These are phyloP conservation scores for Kodamaea leandrae DNA, from an alignment of 805 yeast genomes.

Conservation along the genomic window DNA sequence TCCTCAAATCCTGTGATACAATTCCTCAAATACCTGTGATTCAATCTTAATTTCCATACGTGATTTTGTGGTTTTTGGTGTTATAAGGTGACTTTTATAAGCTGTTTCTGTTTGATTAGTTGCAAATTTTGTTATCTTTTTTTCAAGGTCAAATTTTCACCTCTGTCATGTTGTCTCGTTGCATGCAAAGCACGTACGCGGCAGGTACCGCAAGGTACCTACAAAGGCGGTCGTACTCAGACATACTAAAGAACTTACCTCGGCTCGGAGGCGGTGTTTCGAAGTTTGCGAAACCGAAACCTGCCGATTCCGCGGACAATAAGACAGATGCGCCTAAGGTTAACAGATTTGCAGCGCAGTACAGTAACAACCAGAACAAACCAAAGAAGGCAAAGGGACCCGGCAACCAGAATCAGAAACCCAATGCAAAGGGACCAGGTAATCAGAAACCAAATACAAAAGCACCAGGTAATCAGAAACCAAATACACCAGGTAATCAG, in stretches of 20 bases:
- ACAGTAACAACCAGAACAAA: slow-evolving; percentile 14
- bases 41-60: too few species aligned
- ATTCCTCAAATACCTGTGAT: too few species aligned
- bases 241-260: slow-evolving; percentile 27
- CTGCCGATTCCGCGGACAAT: slow-evolving; percentile 1
- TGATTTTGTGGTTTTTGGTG: too few species aligned
- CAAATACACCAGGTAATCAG: background rate
- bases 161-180: background rate
- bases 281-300: slow-evolving; percentile 13
- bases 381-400: slow-evolving; percentile 1
- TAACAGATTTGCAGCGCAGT: slow-evolving; percentile 36
- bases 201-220: background rate
- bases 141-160: background rate
- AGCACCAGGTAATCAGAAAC: background rate
- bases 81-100: too few species aligned
- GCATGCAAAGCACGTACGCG: background rate
- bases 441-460: slow-evolving; percentile 3
- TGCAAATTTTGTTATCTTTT: background rate
- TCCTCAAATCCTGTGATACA: too few species aligned
- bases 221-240: slow-evolving; percentile 13
- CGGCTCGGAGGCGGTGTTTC: slow-evolving; percentile 23
- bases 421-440: background rate
- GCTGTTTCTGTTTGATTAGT: too few species aligned
- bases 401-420: background rate
- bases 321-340: slow-evolving; percentile 14